Evolutionary conservation across 495 filamentous ascomycete genomes (phyloP).

Genomic region (Podospora australis): DNA sequence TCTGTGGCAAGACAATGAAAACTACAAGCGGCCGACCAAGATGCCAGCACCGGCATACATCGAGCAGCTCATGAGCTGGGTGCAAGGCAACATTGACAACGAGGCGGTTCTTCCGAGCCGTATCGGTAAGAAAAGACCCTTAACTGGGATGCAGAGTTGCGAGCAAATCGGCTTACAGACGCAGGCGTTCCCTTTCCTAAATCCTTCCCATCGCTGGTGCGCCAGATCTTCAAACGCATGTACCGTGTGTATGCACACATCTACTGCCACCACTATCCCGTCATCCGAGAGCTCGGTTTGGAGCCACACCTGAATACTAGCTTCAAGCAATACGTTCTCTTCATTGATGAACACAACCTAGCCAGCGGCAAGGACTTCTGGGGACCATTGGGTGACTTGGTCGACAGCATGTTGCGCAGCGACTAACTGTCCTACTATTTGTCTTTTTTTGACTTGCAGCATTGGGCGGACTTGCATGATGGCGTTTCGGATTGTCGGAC

Average conservation of each 20-base stretch:
- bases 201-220: constrained; percentile 75
- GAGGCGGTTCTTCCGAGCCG: constrained; percentile 89
- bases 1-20: constrained; percentile 92
- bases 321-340: constrained; percentile 98
- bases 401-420: constrained; percentile 93
- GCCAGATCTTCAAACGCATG: constrained; percentile 95
- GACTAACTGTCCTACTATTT: constrained; percentile 47
- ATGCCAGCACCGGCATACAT: constrained; percentile 97
- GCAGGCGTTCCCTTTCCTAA: constrained; percentile 92
- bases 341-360: constrained; percentile 87
- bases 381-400: constrained; percentile 92
- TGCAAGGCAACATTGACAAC: constrained; percentile 91
- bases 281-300: constrained; percentile 87
- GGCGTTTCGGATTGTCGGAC: too few species aligned
- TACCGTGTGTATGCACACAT: constrained; percentile 99
- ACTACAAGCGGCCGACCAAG: constrained; percentile 92
- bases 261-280: constrained; percentile 98
- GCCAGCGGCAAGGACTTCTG: constrained; percentile 94
- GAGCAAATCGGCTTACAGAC: neutral
- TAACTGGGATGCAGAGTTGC: neutral
- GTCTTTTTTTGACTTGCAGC: neutral
- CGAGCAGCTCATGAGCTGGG: constrained; percentile 95
- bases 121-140: constrained; percentile 57
- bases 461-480: neutral
- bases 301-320: constrained; percentile 98